These are phyloP conservation scores for Geotrichum candidum DNA, from an alignment of 1,139 yeast species.

Conservation along the genomic window DNA sequence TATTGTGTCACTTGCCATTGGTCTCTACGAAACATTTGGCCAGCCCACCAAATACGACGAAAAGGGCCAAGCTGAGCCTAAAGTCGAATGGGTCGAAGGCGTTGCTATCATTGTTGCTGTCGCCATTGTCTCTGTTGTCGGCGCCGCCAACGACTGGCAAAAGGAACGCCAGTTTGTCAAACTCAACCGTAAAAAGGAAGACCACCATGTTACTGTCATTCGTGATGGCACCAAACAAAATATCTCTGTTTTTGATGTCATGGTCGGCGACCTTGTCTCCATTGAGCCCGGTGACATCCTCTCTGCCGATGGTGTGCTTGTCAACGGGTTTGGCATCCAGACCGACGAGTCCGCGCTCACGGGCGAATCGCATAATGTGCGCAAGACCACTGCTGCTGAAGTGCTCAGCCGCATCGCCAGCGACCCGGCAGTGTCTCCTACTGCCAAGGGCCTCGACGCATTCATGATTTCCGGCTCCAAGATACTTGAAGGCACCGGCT, in stretches of 20 bases:
- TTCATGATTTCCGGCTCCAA: slow-evolving; percentile 89
- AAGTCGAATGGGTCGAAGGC: slow-evolving; percentile 97
- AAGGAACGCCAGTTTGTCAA: slow-evolving; percentile 90
- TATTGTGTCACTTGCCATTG: slow-evolving; percentile 78
- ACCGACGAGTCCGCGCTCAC: slow-evolving; percentile 91
- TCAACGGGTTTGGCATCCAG: slow-evolving; percentile 67
- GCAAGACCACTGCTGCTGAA: slow-evolving; percentile 51
- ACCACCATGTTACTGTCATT: slow-evolving; percentile 69
- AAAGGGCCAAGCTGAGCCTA: slow-evolving; percentile 67
- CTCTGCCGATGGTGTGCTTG: slow-evolving; percentile 78
- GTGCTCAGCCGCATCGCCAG: slow-evolving; percentile 38
- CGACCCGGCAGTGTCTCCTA: slow-evolving; percentile 23
- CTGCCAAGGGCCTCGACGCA: slow-evolving; percentile 53
- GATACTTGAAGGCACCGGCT: slow-evolving; percentile 79
- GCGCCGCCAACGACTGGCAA: slow-evolving; percentile 92
- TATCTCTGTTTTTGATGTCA: slow-evolving; percentile 65
- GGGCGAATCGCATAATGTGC: slow-evolving; percentile 84
- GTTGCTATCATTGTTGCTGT: slow-evolving; percentile 94
- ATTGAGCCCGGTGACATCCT: slow-evolving; percentile 92
- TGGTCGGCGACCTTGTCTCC: slow-evolving; percentile 79
- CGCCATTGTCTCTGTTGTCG: slow-evolving; percentile 81
- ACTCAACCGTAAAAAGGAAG: slow-evolving; percentile 71
- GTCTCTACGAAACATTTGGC: slow-evolving; percentile 87
- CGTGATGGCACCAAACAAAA: slow-evolving; percentile 65
- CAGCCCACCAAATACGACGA: slow-evolving; percentile 71